Evolutionary conservation across 345 rosid genomes (phyloP), one percentile per base, ranked within the genome.

Genomic region (Salix udensis): DNA sequence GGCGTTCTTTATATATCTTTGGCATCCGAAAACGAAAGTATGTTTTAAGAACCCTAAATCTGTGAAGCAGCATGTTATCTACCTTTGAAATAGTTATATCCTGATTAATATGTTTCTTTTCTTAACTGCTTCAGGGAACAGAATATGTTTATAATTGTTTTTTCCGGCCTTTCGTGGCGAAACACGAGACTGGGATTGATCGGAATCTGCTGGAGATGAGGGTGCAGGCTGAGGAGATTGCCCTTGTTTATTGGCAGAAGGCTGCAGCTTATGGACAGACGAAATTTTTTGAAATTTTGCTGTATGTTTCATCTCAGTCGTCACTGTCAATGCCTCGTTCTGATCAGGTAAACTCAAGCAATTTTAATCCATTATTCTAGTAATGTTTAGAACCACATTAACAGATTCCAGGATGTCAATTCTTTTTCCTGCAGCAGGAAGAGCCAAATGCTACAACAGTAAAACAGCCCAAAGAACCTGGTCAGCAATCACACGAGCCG

Each of bases 21-120:
- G 97, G 97, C 87, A 89, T 78, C 91, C 90, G 2, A 85, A 88
- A 85, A 90, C 98, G 48, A 90, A 83, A 76, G 97, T 92, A 86
- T 44, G 88, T 62, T 8, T 67, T 30, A 12, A 40, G 36, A 9
- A 31, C 46, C 4, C 46, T 40, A 10, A 40, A 40, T 42, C 0
- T 42, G 46, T 2, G 46, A 42, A 42, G 46, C 46, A 10, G 46
- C 14, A 21, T 11, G 42, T 36, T 34, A 65, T 65, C 21, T 2
- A 5, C 18, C 4, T 7, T 65, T 65, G 5, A 6, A 65, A 13
- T 65, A 7, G 37, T 65, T 28, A 26, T 62, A 36, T 36, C 50
- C 24, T 23, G 16, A 61, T 26, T 40, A 30, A 44, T n/a, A 28
- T 12, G 13, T 37, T 7, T 34, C 14, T 16, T 18, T 2, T 40